These are phyloP conservation scores for Claviceps pazoutovae DNA, from an alignment of 2,329 filamentous ascomycete genomes.

Conservation along the genomic window DNA sequence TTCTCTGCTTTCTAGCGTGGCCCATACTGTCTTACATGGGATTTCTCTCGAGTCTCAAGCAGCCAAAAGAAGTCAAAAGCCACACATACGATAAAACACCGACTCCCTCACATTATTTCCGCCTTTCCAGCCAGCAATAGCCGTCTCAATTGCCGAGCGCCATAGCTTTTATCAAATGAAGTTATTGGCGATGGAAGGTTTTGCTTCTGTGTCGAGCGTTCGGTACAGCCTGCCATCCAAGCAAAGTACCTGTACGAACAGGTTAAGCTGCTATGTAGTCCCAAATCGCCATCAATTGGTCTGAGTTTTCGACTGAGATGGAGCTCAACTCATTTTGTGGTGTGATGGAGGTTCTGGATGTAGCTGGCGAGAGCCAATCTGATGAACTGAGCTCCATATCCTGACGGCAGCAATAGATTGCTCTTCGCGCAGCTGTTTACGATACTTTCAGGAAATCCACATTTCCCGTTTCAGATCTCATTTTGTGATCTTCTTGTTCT, in stretches of 20 bases:
- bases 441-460: neutral
- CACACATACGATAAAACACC: no score
- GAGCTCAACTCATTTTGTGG: neutral
- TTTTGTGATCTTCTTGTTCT: no score
- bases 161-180: no score
- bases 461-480: neutral
- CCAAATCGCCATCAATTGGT: conserved; percentile 9
- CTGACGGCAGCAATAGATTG: neutral
- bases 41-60: no score
- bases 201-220: conserved; percentile 8
- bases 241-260: conserved; percentile 9
- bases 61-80: no score
- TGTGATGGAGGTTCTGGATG: neutral
- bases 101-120: no score
- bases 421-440: neutral
- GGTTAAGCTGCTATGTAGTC: conserved; percentile 5
- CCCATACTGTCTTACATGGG: no score
- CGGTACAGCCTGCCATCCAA: conserved; percentile 10
- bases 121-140: no score
- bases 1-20: no score
- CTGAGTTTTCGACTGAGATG: conserved; percentile 1
- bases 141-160: no score
- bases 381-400: neutral
- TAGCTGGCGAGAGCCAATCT: neutral
- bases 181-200: no score